These are phyloP conservation scores for Leccinellum rugosiceps DNA, from an alignment of 768 basidiomycete genomes.

Conservation along the genomic window DNA sequence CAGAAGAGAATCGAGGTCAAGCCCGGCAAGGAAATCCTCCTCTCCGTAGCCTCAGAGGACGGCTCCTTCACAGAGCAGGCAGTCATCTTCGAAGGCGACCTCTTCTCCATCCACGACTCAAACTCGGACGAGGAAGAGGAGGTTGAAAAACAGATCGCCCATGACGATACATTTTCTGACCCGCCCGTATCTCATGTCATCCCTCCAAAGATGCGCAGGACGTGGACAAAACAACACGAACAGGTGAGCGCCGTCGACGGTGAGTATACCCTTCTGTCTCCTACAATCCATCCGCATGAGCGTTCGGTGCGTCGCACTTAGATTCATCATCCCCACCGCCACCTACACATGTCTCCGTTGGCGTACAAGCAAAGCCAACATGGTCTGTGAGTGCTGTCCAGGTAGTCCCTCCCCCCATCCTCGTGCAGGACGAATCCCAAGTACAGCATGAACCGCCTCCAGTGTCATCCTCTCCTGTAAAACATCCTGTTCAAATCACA, in stretches of 20 bases:
- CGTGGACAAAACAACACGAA: slow-evolving; percentile 51
- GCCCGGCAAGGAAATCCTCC: slow-evolving; percentile 67
- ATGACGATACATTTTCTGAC: slow-evolving; percentile 40
- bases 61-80: slow-evolving; percentile 54
- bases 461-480: slow-evolving; percentile 11
- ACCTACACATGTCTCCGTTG: slow-evolving; percentile 38
- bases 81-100: slow-evolving; percentile 57
- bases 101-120: slow-evolving; percentile 25
- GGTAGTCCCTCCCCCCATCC: slow-evolving; percentile 22
- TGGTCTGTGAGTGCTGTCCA: slow-evolving; percentile 40
- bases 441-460: slow-evolving; percentile 2
- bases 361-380: slow-evolving; percentile 41
- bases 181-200: slow-evolving; percentile 37
- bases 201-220: slow-evolving; percentile 64
- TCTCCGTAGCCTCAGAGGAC: slow-evolving; percentile 53
- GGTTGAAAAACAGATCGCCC: slow-evolving; percentile 37
- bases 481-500: slow-evolving; percentile 6
- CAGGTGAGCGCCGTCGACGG: slow-evolving; percentile 38
- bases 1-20: slow-evolving; percentile 68
- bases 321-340: slow-evolving; percentile 24
- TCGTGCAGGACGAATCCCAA: slow-evolving; percentile 11
- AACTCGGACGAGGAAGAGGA: slow-evolving; percentile 40
- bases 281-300: slow-evolving; percentile 17
- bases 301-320: slow-evolving; percentile 28
- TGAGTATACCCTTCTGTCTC: slow-evolving; percentile 30